Conservation (phyloP, 2,329 filamentous ascomycete species). For the Curvularia hawaiiensis region DNA sequence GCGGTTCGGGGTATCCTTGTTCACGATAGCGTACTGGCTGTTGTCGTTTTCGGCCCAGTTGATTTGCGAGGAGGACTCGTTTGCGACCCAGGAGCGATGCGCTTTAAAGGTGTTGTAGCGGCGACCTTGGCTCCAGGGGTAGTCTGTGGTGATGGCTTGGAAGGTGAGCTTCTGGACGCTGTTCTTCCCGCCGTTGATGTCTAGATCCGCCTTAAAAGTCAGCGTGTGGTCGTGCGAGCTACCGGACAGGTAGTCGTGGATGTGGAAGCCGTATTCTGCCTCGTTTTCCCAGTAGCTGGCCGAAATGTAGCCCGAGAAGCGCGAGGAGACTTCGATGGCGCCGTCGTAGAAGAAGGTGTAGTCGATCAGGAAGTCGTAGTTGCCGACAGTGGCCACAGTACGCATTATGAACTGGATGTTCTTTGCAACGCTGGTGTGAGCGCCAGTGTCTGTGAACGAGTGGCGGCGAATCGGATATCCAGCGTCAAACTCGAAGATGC, state of each 20-base stretch:
- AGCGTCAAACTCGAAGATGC: slow-evolving; percentile 41
- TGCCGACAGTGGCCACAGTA: slow-evolving; percentile 56
- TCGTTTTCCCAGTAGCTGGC: slow-evolving; percentile 32
- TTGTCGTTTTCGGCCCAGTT: slow-evolving; percentile 56
- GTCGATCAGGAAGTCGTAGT: slow-evolving; percentile 38
- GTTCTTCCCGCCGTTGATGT: slow-evolving; percentile 46
- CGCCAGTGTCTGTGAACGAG: slow-evolving; percentile 13
- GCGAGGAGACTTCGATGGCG: slow-evolving; percentile 30
- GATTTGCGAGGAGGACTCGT: slow-evolving; percentile 47
- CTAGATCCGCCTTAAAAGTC: slow-evolving; percentile 51
- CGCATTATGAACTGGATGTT: slow-evolving; percentile 52
- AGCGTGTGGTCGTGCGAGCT: slow-evolving; percentile 48
- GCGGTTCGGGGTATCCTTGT: slow-evolving; percentile 55
- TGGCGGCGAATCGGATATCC: slow-evolving; percentile 44
- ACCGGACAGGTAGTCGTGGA: slow-evolving; percentile 46
- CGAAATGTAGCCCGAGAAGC: slow-evolving; percentile 38
- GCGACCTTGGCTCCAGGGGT: slow-evolving; percentile 58
- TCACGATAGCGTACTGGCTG: slow-evolving; percentile 57
- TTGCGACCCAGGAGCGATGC: slow-evolving; percentile 47
- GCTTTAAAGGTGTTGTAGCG: slow-evolving; percentile 60
- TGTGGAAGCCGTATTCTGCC: slow-evolving; percentile 47
- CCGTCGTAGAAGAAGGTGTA: slow-evolving; percentile 40
- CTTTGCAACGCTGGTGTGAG: slow-evolving; percentile 38
- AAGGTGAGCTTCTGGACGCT: slow-evolving; percentile 42
- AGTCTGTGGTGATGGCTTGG: slow-evolving; percentile 52